Conservation (phyloP, 495 filamentous ascomycete genomes). For the Saxispiralis lemnorum region DNA sequence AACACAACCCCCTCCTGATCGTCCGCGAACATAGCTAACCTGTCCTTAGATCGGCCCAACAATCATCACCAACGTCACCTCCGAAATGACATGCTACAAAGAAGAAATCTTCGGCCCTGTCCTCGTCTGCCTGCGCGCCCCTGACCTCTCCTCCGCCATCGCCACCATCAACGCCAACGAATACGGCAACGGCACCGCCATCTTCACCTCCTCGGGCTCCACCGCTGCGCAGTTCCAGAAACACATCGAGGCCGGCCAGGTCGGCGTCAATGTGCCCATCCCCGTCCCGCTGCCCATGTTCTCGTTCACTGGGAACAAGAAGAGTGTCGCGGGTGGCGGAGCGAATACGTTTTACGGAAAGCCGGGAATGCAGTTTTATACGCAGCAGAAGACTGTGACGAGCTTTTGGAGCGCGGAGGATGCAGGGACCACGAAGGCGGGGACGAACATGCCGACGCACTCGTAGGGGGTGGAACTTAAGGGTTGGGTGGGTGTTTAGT, state of each 20-base stretch:
- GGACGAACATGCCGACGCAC: constrained; percentile 89
- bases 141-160: constrained; percentile 65
- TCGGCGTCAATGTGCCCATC: constrained; percentile 53
- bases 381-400: constrained; percentile 93
- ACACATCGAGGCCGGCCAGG: constrained; percentile 62
- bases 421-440: constrained; percentile 61
- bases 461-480: too few relatives aligned
- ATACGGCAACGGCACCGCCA: constrained; percentile 53
- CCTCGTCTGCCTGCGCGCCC: constrained; percentile 65
- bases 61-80: constrained; percentile 83
- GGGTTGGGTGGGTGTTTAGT: too few relatives aligned
- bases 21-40: constrained; percentile 4
- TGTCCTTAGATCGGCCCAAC: constrained; percentile 57
- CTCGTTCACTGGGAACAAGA: constrained; percentile 96
- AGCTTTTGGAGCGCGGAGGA: constrained; percentile 78
- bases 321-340: constrained; percentile 80
- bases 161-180: constrained; percentile 48
- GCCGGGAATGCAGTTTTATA: constrained; percentile 83
- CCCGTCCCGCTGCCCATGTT: constrained; percentile 89
- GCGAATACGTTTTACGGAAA: constrained; percentile 92
- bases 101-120: constrained; percentile 98
- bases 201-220: constrained; percentile 47
- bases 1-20: neutral
- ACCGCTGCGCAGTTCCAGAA: constrained; percentile 48
- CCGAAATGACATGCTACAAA: constrained; percentile 82